Evolutionary conservation across 1,284 basidiomycete species (phyloP), one percentile per base, ranked within the genome.

Genomic region (Schizophyllum amplum): DNA sequence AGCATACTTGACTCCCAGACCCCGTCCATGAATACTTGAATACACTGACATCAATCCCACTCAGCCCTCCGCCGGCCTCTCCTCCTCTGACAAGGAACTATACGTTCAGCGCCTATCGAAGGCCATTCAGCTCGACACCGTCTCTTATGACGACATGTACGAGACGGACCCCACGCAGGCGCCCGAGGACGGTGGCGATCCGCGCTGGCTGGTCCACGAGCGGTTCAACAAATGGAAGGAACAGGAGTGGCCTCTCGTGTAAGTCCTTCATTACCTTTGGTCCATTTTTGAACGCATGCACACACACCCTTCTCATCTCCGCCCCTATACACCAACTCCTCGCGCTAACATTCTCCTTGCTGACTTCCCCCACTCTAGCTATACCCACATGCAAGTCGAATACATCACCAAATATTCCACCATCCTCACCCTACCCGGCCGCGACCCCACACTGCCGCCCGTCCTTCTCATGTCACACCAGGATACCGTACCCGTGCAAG

Each of bases 381-480:
- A 42, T 17, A 17, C 11, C 11, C 33, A 42, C 33, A 9, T 42
- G 3, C 13, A 42, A 42, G 33, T 42, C 33, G 33, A 42, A 42
- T 42, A 42, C 7, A 17, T 42, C 33, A 42, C 33, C 11, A 42
- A 42, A 17, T 42, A 42, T 17, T 42, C 33, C 13, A 42, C 33
- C 33, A 9, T 42, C 33, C 33, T 42, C 33, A 42, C 33, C 33
- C 33, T 42, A 9, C 33, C 33, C 33, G 33, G 33, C 33, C 11
- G 13, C 13, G 17, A 42, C 7, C 7, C 33, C 33, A 13, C 33
- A 9, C 33, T 42, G 2, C 47, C 20, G 17, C 24, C 51, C 48
- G 23, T 23, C 56, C 55, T 57, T 47, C 55, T 59, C 24, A 59
- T 59, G 58, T 55, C 58, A 5, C 58, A 59, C 21, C 58, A 59